These are phyloP conservation scores for Alternaria infectoria DNA, from an alignment of 2,329 filamentous ascomycete species.

Conservation along the genomic window DNA sequence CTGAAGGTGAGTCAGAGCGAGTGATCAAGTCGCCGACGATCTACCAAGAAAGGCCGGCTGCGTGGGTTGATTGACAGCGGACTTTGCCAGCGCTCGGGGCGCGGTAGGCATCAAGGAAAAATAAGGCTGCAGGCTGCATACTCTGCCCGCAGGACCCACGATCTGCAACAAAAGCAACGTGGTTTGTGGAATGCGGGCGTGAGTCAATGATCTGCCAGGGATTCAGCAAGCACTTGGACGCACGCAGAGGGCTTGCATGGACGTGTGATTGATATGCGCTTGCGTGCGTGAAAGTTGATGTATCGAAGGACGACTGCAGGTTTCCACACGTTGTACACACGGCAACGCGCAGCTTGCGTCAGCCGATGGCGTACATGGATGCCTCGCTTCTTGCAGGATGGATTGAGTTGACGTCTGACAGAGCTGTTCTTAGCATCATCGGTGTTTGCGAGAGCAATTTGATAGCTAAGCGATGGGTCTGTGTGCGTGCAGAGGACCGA, in stretches of 20 bases:
- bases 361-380: slow-evolving; percentile 5
- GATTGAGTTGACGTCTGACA: slow-evolving; percentile 9
- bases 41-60: background rate
- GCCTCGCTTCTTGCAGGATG: slow-evolving; percentile 9
- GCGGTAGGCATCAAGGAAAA: background rate
- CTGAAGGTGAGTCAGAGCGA: slow-evolving; percentile 18
- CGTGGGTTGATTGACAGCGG: background rate
- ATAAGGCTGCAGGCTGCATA: slow-evolving; percentile 4
- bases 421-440: background rate
- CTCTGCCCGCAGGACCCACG: slow-evolving; percentile 10
- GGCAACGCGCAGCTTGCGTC: slow-evolving; percentile 13
- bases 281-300: slow-evolving; percentile 13
- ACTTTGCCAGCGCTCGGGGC: background rate
- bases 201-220: slow-evolving; percentile 32
- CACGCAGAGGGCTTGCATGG: slow-evolving; percentile 20
- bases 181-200: slow-evolving; percentile 27
- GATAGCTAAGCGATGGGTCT: background rate
- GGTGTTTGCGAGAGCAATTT: background rate
- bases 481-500: background rate
- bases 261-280: slow-evolving; percentile 36
- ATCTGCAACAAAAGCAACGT: slow-evolving; percentile 18
- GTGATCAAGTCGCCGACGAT: slow-evolving; percentile 1
- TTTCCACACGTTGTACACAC: slow-evolving; percentile 22
- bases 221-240: slow-evolving; percentile 6
- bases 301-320: slow-evolving; percentile 28